Conservation (phyloP, 257 asterid species). For the Solanum etuberosum region DNA sequence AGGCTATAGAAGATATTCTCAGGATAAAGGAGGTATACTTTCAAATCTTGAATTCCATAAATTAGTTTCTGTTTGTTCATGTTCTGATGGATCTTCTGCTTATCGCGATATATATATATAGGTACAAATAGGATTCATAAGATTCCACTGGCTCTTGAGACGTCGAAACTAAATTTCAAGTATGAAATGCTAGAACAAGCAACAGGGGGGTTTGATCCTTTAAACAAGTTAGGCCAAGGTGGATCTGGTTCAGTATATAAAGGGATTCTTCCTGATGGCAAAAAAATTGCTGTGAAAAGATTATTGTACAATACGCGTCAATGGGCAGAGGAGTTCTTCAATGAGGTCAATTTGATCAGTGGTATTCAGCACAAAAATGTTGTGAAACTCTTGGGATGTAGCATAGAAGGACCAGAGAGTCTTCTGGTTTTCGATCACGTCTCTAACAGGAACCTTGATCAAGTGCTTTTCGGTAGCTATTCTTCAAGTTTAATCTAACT, state of each 20-base stretch:
- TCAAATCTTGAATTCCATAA: neutral
- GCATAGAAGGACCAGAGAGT: slow-evolving; percentile 16
- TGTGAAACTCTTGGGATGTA: slow-evolving; percentile 17
- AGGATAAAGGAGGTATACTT: neutral
- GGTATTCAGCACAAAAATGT: slow-evolving; percentile 9
- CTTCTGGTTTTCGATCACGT: slow-evolving; percentile 12
- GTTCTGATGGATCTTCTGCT: slow-evolving; percentile 1
- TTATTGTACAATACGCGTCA: slow-evolving; percentile 5
- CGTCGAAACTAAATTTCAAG: slow-evolving; percentile 10
- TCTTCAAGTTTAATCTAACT: neutral
- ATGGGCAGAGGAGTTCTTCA: slow-evolving; percentile 15
- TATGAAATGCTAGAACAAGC: slow-evolving; percentile 12
- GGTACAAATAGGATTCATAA: neutral
- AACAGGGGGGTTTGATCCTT: slow-evolving; percentile 1
- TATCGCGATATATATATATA: neutral
- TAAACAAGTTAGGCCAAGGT: slow-evolving; percentile 20
- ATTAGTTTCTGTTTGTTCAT: neutral
- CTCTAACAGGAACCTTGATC: slow-evolving; percentile 15
- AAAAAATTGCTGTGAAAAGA: slow-evolving; percentile 16
- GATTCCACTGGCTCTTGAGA: slow-evolving; percentile 2
- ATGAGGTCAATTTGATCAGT: slow-evolving; percentile 16
- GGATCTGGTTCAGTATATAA: slow-evolving; percentile 21
- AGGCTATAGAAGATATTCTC: neutral
- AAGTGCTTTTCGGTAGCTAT: slow-evolving; percentile 1
- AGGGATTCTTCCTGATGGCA: slow-evolving; percentile 15